phyloP scores from a whole-genome alignment of 1,284 basidiomycete genomes.

The Leccinum insolens region DNA sequence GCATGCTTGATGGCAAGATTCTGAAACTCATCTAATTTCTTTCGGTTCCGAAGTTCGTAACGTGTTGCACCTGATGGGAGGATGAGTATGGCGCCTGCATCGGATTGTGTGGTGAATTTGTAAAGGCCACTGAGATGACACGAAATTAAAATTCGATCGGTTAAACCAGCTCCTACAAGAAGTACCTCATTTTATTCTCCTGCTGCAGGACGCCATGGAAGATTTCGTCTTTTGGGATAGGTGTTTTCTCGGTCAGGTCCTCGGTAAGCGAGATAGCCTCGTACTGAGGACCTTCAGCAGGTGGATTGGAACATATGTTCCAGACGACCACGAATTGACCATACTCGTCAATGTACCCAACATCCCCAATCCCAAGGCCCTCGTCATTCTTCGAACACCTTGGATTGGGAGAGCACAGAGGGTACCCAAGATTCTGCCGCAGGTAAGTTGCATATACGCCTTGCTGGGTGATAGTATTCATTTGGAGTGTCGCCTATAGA shows the following conservation, averaged over 20 bases:
- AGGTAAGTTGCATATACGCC: slow-evolving; percentile 12
- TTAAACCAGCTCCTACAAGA: not conserved
- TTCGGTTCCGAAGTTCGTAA: not conserved
- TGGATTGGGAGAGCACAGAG: slow-evolving; percentile 10
- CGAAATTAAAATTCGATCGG: not conserved
- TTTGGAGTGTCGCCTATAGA: not conserved
- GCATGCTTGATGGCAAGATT: slow-evolving; percentile 2
- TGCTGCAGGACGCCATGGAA: slow-evolving; percentile 1
- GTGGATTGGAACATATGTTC: slow-evolving; percentile 1
- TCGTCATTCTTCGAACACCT: not conserved
- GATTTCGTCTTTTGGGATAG: not conserved
- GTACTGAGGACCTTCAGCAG: not conserved
- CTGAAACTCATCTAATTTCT: slow-evolving; percentile 1
- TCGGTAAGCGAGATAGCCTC: not conserved
- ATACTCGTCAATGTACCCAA: slow-evolving; percentile 6
- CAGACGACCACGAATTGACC: slow-evolving; percentile 12
- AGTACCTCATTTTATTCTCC: not conserved
- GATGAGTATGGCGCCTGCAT: slow-evolving; percentile 12
- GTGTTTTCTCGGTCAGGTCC: not conserved
- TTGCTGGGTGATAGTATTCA: not conserved
- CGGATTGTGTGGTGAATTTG: slow-evolving; percentile 2
- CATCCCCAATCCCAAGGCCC: slow-evolving; percentile 15
- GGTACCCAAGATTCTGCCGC: slow-evolving; percentile 11
- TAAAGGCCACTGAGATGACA: slow-evolving; percentile 1
- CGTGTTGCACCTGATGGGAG: slow-evolving; percentile 8